Conservation (phyloP, 768 basidiomycete genomes). For the Lactarius psammicola region DNA sequence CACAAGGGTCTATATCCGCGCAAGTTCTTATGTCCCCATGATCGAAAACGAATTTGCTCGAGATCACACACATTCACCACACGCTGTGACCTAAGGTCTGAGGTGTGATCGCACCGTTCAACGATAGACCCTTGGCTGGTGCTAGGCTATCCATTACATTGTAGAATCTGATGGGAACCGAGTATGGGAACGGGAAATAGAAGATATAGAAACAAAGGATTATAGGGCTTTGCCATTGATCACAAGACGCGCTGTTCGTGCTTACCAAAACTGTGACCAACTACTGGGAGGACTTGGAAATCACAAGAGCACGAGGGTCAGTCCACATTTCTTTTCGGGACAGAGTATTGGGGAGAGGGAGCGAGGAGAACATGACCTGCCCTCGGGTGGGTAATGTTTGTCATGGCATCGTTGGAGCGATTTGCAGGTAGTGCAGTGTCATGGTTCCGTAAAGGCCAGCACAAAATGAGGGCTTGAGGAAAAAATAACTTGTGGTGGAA, state of each 20-base stretch:
- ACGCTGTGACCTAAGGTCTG: not conserved
- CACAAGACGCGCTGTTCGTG: not conserved
- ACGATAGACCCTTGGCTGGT: not conserved
- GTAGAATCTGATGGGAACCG: not conserved
- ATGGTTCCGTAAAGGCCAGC: not conserved
- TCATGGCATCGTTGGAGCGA: too few species aligned
- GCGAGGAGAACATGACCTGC: too few species aligned
- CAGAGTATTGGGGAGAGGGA: too few species aligned
- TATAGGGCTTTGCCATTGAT: not conserved
- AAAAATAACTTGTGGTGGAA: not conserved
- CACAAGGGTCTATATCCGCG: not conserved
- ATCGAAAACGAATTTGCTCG: not conserved
- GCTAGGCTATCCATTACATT: not conserved
- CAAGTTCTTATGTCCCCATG: not conserved
- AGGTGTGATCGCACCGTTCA: not conserved
- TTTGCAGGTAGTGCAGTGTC: too few species aligned
- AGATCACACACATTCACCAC: not conserved
- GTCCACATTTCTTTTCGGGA: too few species aligned
- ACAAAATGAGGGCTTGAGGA: not conserved
- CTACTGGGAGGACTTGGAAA: too few species aligned
- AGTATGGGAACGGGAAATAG: not conserved
- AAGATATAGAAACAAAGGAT: not conserved
- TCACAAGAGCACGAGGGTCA: too few species aligned
- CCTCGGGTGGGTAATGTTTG: too few species aligned
- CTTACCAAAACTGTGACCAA: not conserved